These are phyloP conservation scores for Epichloe bromicola DNA, from an alignment of 2,329 filamentous ascomycete genomes.

Conservation along the genomic window DNA sequence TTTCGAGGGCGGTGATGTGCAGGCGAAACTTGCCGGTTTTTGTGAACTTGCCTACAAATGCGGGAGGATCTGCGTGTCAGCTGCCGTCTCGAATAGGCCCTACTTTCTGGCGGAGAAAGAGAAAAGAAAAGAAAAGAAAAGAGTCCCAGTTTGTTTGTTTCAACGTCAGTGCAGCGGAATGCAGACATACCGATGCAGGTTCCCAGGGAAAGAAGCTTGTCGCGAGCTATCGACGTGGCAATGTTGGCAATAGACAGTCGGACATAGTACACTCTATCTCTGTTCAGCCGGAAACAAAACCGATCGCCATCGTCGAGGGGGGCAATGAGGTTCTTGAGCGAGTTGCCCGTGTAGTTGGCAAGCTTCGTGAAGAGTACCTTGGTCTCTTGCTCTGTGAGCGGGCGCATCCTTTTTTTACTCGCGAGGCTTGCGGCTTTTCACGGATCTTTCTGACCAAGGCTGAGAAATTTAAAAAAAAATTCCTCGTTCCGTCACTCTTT, in stretches of 20 bases:
- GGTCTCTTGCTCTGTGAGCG: conserved; percentile 67
- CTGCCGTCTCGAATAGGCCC: not conserved
- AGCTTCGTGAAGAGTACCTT: conserved; percentile 83
- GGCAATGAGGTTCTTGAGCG: conserved; percentile 72
- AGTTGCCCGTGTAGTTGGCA: conserved; percentile 81
- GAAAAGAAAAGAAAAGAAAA: too few relatives aligned
- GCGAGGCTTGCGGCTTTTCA: not conserved
- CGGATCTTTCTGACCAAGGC: too few relatives aligned
- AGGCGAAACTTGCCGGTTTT: conserved; percentile 93
- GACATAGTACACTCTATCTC: conserved; percentile 82
- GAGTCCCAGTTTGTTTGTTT: too few relatives aligned
- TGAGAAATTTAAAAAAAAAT: too few relatives aligned
- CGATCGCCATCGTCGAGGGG: conserved; percentile 61
- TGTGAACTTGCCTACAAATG: conserved; percentile 68
- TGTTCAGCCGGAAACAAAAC: conserved; percentile 75
- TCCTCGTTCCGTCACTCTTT: not conserved
- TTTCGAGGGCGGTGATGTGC: conserved; percentile 77
- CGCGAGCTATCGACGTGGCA: conserved; percentile 71
- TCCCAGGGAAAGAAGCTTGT: conserved; percentile 74
- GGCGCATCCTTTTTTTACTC: conserved; percentile 45
- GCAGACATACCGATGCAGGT: conserved; percentile 54
- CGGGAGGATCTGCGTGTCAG: not conserved
- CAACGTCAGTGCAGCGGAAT: too few relatives aligned
- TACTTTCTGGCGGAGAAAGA: conserved; percentile 3
- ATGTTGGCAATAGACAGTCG: conserved; percentile 82